These are phyloP conservation scores for Dryadomyces quercivorus DNA, from an alignment of 2,329 filamentous ascomycete species.

Conservation along the genomic window DNA sequence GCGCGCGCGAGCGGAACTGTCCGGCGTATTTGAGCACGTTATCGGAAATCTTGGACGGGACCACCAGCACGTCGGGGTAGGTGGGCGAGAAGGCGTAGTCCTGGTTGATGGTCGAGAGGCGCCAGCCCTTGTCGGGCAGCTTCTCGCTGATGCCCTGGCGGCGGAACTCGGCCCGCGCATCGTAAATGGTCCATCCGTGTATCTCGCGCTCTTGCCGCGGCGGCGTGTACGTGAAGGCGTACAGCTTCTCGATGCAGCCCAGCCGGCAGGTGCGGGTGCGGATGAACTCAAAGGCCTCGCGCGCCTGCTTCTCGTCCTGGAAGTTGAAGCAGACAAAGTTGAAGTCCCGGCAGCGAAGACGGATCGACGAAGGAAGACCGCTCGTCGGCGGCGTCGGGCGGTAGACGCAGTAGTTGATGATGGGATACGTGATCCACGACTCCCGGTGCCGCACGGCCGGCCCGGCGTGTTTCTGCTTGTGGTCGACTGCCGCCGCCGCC, in stretches of 20 bases:
- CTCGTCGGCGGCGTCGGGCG: conserved; percentile 60
- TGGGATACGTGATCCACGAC: conserved; percentile 89
- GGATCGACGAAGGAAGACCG: conserved; percentile 66
- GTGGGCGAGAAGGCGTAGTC: conserved; percentile 89
- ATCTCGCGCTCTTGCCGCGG: conserved; percentile 60
- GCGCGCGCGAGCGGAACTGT: conserved; percentile 74
- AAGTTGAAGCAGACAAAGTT: conserved; percentile 90
- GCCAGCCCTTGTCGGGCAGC: conserved; percentile 68
- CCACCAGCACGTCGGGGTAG: conserved; percentile 74
- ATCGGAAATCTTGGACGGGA: conserved; percentile 87
- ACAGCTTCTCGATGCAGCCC: conserved; percentile 73
- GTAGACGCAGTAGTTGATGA: conserved; percentile 71
- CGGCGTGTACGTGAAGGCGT: conserved; percentile 78
- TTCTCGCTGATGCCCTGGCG: conserved; percentile 81
- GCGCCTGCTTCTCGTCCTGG: conserved; percentile 56
- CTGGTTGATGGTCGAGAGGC: conserved; percentile 77
- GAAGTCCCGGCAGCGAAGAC: conserved; percentile 85
- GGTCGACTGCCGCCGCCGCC: conserved; percentile 7
- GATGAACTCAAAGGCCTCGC: conserved; percentile 81
- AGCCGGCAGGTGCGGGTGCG: conserved; percentile 69
- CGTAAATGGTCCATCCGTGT: conserved; percentile 75
- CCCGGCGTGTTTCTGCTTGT: conserved; percentile 11
- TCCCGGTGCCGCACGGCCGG: conserved; percentile 35
- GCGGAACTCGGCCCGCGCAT: conserved; percentile 73
- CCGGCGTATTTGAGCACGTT: conserved; percentile 91